A percentile compares a stretch with the other conserved stretches of the same genome.
These are phyloP conservation scores for Zychaea mexicana DNA, from an alignment of 371 early-diverging fungal species.

Conservation along the genomic window DNA sequence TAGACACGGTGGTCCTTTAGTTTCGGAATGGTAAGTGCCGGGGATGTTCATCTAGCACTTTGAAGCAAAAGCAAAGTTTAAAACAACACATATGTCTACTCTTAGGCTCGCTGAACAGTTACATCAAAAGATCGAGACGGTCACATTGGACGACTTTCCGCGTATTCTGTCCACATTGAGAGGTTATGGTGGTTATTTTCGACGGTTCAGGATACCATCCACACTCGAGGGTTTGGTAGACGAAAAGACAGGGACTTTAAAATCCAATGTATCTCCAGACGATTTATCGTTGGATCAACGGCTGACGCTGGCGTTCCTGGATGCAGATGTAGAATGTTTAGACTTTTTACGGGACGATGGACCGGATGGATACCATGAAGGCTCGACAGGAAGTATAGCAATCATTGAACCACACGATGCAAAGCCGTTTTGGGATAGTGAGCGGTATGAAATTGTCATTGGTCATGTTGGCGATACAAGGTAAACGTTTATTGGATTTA, in stretches of 20 bases:
- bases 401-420: constrained; percentile 58
- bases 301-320: constrained; percentile 53
- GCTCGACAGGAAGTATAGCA: constrained; percentile 65
- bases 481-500: no score
- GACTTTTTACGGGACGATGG: constrained; percentile 31
- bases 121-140: constrained; percentile 46
- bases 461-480: constrained; percentile 71
- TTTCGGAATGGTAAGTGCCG: constrained; percentile 49
- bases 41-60: neutral
- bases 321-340: constrained; percentile 48
- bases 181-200: constrained; percentile 48
- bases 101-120: constrained; percentile 41
- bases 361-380: constrained; percentile 34
- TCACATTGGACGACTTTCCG: constrained; percentile 36
- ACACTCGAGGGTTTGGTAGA: constrained; percentile 28
- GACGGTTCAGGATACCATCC: constrained; percentile 37
- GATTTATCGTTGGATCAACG: constrained; percentile 62
- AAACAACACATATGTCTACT: neutral
- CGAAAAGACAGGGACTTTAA: constrained; percentile 13
- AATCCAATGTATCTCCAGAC: constrained; percentile 2
- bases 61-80: neutral
- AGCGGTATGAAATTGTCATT: constrained; percentile 53
- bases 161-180: constrained; percentile 31
- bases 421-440: constrained; percentile 62
- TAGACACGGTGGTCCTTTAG: constrained; percentile 50